These are phyloP conservation scores for Suillus variegatus DNA, from an alignment of 768 basidiomycete species.

Conservation along the genomic window DNA sequence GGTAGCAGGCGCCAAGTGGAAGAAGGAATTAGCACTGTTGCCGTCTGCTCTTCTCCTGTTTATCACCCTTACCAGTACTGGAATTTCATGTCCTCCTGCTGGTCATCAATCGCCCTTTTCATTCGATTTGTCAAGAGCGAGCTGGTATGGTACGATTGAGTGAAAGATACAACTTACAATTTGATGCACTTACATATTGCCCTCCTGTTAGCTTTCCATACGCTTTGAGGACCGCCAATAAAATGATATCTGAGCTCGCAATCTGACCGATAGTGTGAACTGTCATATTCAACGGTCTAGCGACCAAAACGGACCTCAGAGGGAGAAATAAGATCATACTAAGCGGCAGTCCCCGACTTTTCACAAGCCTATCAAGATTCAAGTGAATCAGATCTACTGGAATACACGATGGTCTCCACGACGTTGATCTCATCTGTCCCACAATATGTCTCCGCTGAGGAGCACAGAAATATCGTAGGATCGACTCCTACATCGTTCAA, in stretches of 20 bases:
- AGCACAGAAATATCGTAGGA: constrained; percentile 37
- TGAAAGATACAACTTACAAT: no score
- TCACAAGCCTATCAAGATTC: neutral
- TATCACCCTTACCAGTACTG: neutral
- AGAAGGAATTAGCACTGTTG: no score
- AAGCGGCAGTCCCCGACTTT: neutral
- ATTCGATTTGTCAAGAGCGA: no score
- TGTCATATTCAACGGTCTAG: neutral
- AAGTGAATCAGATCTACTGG: neutral
- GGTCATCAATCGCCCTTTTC: neutral
- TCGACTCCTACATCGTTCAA: constrained; percentile 84
- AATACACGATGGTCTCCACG: neutral
- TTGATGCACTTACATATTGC: no score
- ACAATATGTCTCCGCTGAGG: neutral
- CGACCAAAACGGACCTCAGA: neutral
- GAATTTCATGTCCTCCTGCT: neutral
- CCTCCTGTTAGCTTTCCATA: no score
- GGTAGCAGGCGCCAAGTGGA: no score
- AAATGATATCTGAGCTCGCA: no score
- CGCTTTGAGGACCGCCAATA: no score
- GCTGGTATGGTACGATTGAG: no score
- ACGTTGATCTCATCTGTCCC: neutral
- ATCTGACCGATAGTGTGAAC: no score
- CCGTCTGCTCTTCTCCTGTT: no score
- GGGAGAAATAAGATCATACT: neutral